Percentiles rank a stretch among this genome's conserved stretches.
Conservation (phyloP, 1,284 basidiomycete species). For the Ustilago hordei region DNA sequence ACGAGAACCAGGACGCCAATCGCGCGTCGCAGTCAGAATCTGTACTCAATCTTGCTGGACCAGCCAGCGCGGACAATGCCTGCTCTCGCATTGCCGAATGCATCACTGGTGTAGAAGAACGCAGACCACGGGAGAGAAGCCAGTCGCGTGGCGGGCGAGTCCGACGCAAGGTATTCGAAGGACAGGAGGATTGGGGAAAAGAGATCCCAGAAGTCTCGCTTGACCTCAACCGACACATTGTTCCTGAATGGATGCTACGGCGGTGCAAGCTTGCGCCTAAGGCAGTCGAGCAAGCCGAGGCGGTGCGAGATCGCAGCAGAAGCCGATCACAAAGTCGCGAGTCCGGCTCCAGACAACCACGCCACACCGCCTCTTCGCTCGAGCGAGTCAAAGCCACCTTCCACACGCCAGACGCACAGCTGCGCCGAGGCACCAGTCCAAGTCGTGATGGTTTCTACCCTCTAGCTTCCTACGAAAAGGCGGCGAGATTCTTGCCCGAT, state of each 20-base stretch:
- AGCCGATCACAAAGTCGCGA: conserved; percentile 39
- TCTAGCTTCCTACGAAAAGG: conserved; percentile 31
- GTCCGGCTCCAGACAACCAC: conserved; percentile 17
- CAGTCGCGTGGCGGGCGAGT: conserved; percentile 24
- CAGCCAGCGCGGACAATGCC: conserved; percentile 1
- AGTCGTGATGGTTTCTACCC: conserved; percentile 7
- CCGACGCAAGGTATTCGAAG: conserved; percentile 64
- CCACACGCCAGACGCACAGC: conserved; percentile 3
- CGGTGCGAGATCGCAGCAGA: conserved; percentile 7
- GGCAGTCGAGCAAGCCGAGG: conserved; percentile 5
- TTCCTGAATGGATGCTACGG: conserved; percentile 86
- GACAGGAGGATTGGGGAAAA: conserved; percentile 60
- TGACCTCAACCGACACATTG: conserved; percentile 92
- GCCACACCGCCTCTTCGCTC: conserved; percentile 21
- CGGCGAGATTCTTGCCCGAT: conserved; percentile 11
- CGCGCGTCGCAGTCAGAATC: conserved; percentile 7
- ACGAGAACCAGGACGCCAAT: background rate
- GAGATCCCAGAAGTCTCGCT: conserved; percentile 80
- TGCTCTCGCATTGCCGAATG: background rate
- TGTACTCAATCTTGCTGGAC: background rate
- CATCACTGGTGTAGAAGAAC: background rate
- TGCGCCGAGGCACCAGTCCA: conserved; percentile 14
- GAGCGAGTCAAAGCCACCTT: conserved; percentile 13
- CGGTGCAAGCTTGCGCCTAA: conserved; percentile 51
- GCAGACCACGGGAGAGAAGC: conserved; percentile 12